phyloP scores from a whole-genome alignment of 495 filamentous ascomycete genomes.

The Daldinia bambusicola region DNA sequence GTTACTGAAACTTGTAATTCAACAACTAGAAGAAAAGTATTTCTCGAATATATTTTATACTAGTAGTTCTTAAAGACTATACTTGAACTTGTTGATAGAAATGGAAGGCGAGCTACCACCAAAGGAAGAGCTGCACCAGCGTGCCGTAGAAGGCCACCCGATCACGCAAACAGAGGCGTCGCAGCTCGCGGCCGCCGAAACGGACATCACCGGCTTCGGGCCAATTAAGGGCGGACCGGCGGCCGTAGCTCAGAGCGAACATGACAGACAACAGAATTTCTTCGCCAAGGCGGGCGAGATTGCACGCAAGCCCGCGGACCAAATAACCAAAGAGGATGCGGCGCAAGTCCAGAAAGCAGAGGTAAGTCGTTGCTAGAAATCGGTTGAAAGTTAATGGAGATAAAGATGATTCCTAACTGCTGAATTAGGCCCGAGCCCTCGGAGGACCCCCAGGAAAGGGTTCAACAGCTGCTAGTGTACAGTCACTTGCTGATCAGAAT shows the following conservation, averaged over 20 bases:
- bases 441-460: conserved; percentile 41
- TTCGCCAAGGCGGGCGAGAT: conserved; percentile 45
- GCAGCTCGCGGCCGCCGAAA: conserved; percentile 38
- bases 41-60: neutral
- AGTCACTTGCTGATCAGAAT: conserved; percentile 50
- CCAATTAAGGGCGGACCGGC: conserved; percentile 46
- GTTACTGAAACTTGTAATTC: neutral
- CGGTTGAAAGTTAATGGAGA: neutral
- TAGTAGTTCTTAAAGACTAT: neutral
- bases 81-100: neutral
- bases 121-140: conserved; percentile 40
- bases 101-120: conserved; percentile 33
- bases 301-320: conserved; percentile 44
- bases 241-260: conserved; percentile 45
- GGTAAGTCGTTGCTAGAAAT: conserved; percentile 26
- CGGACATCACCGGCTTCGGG: conserved; percentile 43
- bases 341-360: conserved; percentile 45
- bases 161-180: conserved; percentile 42
- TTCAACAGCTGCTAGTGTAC: conserved; percentile 46
- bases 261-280: conserved; percentile 49
- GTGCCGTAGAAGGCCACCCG: conserved; percentile 39
- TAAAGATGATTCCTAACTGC: neutral
- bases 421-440: conserved; percentile 40
- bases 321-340: conserved; percentile 42
- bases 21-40: neutral